Conservation (phyloP, 257 asterid species). For the Petunia secreta region DNA sequence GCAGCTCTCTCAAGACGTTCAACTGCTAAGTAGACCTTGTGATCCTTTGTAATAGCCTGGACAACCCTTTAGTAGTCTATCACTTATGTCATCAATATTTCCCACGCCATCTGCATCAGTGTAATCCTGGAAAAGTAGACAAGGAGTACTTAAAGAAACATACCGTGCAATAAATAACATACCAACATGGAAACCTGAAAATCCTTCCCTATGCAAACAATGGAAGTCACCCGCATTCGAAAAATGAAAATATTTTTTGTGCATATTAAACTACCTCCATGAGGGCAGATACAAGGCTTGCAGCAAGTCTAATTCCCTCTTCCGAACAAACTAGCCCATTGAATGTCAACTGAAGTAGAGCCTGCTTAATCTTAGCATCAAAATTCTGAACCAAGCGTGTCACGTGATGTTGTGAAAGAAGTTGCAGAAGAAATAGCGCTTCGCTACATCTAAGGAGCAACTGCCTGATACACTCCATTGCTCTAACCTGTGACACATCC, state of each 20-base stretch:
- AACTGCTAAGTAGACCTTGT: constrained; percentile 91
- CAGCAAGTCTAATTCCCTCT: constrained; percentile 81
- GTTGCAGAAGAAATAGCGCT: constrained; percentile 81
- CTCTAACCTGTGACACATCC: constrained; percentile 71
- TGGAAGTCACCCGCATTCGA: neutral
- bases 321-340: constrained; percentile 88
- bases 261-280: constrained; percentile 74
- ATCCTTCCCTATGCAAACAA: neutral
- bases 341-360: constrained; percentile 80
- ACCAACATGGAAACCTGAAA: neutral
- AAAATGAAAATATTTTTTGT: neutral
- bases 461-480: constrained; percentile 96
- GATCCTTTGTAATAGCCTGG: constrained; percentile 92
- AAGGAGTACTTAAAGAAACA: constrained; percentile 39
- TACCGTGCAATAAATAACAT: constrained; percentile 19
- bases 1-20: constrained; percentile 97
- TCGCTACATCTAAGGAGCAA: constrained; percentile 92
- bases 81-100: constrained; percentile 92
- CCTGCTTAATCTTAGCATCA: constrained; percentile 65
- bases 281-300: constrained; percentile 81
- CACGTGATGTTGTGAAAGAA: constrained; percentile 80
- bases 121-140: constrained; percentile 71
- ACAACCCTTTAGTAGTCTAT: constrained; percentile 84
- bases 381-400: constrained; percentile 75
- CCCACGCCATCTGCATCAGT: constrained; percentile 99